Evolutionary conservation across 2,329 filamentous ascomycete species (phyloP), one percentile per base, ranked within the genome.

Genomic region (Xylaria sp.): DNA sequence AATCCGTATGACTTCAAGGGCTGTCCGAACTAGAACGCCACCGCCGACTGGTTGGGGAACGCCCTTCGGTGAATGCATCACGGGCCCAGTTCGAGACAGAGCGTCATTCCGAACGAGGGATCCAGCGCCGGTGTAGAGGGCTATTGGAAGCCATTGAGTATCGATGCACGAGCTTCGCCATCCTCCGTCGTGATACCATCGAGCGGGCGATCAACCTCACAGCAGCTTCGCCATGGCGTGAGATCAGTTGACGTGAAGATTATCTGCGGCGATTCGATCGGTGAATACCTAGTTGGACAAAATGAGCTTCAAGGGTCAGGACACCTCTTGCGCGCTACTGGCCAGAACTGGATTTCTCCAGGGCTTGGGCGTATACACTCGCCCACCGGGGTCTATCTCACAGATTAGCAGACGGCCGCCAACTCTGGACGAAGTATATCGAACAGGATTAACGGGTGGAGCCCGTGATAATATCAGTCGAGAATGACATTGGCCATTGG

Each of bases 111-210:
- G 39, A n/a, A n/a, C n/a, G 40, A 9, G 21, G 24, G 20, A 29
- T 19, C 37, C 16, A 19, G 22, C 16, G 17, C 11, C 20, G 38
- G 21, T 24, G 34, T 18, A 48, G 26, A 7, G 37, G 39, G 29
- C 37, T 26, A 17, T 19, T 38, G 21, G 17, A 48, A 19, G 7
- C 17, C 21, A 7, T 29, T 20, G 29, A 18, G 11, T 20, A 21
- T 34, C 29, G 44, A 44, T 39, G 34, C 34, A 51, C 50, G 41
- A 54, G 37, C 50, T 48, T 24, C 42, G 57, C 57, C 57, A 38
- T 42, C 21, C 24, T 48, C 17, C 34, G 39, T 24, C 19, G 41
- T 45, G 19, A 43, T 45, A 45, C 16, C 17, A 26, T 21, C 40
- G 24, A 19, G 4, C 42, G 40, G 39, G 24, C 18, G 39, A 52